Evolutionary conservation across 345 rosid genomes (phyloP).

Genomic region (Alliaria petiolata): DNA sequence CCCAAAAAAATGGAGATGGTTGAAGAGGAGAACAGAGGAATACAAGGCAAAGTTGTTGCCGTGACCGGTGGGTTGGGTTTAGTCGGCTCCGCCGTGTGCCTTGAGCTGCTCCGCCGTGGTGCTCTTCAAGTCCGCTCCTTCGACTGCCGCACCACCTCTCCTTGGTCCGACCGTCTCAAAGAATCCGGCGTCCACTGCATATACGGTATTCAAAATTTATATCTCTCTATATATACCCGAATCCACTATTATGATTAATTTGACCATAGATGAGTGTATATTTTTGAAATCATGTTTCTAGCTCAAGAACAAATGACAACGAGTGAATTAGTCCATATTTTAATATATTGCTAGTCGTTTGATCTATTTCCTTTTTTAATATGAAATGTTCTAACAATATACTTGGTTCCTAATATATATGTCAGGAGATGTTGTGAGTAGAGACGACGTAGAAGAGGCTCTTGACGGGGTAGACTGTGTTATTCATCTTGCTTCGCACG

Average conservation of each 20-base stretch:
- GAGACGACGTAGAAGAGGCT: conserved; percentile 53
- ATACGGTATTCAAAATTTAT: conserved; percentile 39
- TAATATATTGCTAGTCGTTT: no score
- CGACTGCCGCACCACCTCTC: conserved; percentile 54
- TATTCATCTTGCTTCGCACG: conserved; percentile 77
- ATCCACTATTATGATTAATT: not conserved
- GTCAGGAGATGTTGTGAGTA: conserved; percentile 53
- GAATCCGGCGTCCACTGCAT: conserved; percentile 49
- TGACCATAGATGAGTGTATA: not conserved
- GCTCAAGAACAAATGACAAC: not conserved
- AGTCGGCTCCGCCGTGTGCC: conserved; percentile 70
- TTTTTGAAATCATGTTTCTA: not conserved
- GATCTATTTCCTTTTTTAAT: not conserved
- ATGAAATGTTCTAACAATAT: not conserved
- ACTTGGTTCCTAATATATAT: not conserved
- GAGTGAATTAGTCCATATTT: not conserved
- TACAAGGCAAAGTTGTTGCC: conserved; percentile 55
- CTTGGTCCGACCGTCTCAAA: conserved; percentile 53
- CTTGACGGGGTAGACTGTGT: conserved; percentile 63
- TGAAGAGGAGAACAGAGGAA: conserved; percentile 58
- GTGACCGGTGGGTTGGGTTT: conserved; percentile 78
- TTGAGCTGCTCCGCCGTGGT: conserved; percentile 68
- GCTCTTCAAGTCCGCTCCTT: conserved; percentile 73
- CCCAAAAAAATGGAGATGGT: conserved; percentile 7
- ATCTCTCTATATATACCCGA: no score